Base-by-base conservation (phyloP, 768 basidiomycete species). In the Rhodosporidiobolus sp. region DNA sequence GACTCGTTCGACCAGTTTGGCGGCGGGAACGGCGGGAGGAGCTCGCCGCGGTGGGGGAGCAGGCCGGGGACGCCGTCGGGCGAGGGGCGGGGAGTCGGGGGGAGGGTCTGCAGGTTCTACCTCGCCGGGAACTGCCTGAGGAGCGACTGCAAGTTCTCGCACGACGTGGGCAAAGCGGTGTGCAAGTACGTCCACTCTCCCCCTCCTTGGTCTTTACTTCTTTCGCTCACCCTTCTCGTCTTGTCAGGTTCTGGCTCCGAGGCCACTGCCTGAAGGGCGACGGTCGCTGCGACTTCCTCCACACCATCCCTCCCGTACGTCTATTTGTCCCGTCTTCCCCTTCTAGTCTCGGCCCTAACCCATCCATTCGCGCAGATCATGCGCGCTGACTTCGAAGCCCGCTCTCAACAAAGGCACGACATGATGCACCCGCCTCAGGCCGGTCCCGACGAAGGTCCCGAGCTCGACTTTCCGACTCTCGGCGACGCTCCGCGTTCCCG, bases 181-280 rank as follows among this genome's bases (percentile, higher is more conserved):
- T 78, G 77, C 77, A 97, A 93, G 95, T 95, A 77, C 75, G 87
- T 79, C 34, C 32, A 63, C 24, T 53, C 35, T 20, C 26, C 65
- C 32, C 50, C 49, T 57, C 28, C 32, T 32, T 57, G 20, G 6
- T 32, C 19, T 67, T 49, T 6, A 22, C 6, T 54, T 17, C 16
- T 28, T 20, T 28, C 20, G 9, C 28, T 64, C 24, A 63, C 55
- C 62, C 30, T 66, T 32, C 45, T 30, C 70, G 48, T n/a, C 48
- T 57, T 14, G 94, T 91, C 82, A 89, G 96, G 48, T 99, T 99
- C 84, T 99, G 96, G 96, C 86, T 99, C 43, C 87, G 94, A 62
- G 95, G 95, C 10, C 93, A 93, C 56, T 99, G 96, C 79, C 92
- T 94, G 43, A 99, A 99, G 81, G 91, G 94, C 65, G 75, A 75